phyloP scores from a whole-genome alignment of 2,329 filamentous ascomycete species.

The Graphilbum sp. region DNA sequence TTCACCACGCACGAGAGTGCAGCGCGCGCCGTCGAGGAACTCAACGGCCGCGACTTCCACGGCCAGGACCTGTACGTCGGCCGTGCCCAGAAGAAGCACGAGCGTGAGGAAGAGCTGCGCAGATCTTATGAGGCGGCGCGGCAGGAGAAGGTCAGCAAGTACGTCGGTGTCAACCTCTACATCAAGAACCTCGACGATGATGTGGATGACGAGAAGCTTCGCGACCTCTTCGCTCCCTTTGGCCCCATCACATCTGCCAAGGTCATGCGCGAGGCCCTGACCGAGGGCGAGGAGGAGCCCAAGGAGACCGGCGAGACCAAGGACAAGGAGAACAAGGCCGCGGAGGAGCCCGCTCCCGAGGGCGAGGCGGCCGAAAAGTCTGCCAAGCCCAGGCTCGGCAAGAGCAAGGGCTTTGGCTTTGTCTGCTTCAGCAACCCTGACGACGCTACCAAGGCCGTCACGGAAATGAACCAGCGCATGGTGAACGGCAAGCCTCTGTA shows the following conservation, averaged over 20 bases:
- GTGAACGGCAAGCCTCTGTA: constrained; percentile 92
- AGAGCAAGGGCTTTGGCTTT: constrained; percentile 99
- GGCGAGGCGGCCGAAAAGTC: constrained; percentile 40
- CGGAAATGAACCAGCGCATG: constrained; percentile 99
- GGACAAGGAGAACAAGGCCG: constrained; percentile 28
- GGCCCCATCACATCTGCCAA: constrained; percentile 96
- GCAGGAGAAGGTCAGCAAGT: constrained; percentile 97
- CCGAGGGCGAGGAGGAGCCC: constrained; percentile 40
- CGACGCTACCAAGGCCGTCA: constrained; percentile 96
- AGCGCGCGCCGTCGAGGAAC: constrained; percentile 69
- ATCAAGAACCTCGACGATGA: constrained; percentile 98
- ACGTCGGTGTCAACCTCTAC: constrained; percentile 98
- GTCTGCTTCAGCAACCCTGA: constrained; percentile 99
- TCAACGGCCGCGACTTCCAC: constrained; percentile 84
- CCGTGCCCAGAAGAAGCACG: constrained; percentile 96
- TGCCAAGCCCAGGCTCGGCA: constrained; percentile 62
- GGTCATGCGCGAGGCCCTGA: constrained; percentile 80
- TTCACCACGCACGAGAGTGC: constrained; percentile 85
- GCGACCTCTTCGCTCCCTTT: constrained; percentile 78
- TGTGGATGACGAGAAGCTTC: constrained; percentile 93
- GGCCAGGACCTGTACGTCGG: constrained; percentile 95
- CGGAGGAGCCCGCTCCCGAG: constrained; percentile 71
- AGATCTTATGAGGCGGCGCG: constrained; percentile 97
- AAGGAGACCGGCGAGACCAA: constrained; percentile 39
- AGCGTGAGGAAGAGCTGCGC: constrained; percentile 97